Evolutionary conservation across 805 yeast genomes (phyloP).

Genomic region (Yamadazyma ubonensis): DNA sequence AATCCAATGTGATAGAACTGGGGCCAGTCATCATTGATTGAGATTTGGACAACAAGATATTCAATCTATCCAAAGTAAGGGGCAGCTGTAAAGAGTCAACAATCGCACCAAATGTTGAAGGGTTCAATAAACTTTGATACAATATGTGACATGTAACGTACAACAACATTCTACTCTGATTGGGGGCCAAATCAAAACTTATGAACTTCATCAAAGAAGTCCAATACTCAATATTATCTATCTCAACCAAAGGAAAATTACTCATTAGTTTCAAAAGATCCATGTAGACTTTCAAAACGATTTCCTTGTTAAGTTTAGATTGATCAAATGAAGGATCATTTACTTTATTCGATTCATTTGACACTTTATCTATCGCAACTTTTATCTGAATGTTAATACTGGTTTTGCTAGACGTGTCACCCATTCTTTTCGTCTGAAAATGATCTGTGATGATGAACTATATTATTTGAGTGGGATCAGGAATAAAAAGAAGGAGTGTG

Average conservation of each 20-base stretch:
- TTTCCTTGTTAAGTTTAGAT: slow-evolving; percentile 3
- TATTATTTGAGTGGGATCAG: too few relatives aligned
- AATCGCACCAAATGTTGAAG: slow-evolving; percentile 3
- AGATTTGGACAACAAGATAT: not conserved
- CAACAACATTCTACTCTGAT: slow-evolving; percentile 3
- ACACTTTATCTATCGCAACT: slow-evolving; percentile 9
- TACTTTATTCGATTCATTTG: slow-evolving; percentile 8
- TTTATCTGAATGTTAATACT: slow-evolving; percentile 3
- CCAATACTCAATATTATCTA: slow-evolving; percentile 7
- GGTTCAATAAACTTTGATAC: slow-evolving; percentile 7
- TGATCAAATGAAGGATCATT: not conserved
- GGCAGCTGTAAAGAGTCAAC: slow-evolving; percentile 2
- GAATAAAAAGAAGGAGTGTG: too few relatives aligned
- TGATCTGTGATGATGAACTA: too few relatives aligned
- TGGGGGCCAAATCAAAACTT: not conserved
- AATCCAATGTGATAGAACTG: too few relatives aligned
- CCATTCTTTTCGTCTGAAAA: not conserved
- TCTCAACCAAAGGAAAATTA: slow-evolving; percentile 4
- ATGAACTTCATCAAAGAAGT: slow-evolving; percentile 5
- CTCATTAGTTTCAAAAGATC: slow-evolving; percentile 13
- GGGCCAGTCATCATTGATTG: not conserved
- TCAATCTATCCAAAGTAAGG: not conserved
- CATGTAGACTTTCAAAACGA: slow-evolving; percentile 7
- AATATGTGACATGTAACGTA: slow-evolving; percentile 1
- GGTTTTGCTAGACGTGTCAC: not conserved